Evolutionary conservation across 164 flowering plant genomes (phyloP), one percentile per base, ranked within the genome.

Genomic region (Warburgia ugandensis): DNA sequence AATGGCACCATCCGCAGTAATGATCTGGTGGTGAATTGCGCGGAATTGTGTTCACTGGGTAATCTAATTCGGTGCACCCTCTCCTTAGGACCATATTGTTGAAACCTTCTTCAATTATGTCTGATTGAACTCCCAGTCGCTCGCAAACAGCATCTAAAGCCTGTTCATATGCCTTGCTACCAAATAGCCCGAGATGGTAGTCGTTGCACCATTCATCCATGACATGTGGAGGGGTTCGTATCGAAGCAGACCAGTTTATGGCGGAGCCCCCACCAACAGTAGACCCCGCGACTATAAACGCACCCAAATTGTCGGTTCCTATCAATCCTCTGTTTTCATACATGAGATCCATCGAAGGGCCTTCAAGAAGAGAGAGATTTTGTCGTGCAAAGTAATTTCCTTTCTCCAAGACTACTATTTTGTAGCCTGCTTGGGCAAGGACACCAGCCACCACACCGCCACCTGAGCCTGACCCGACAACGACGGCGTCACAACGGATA

Each of bases 251-350:
- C 97, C 97, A 89, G 54, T 89, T 89, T 23, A 89, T 57, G 13
- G 94, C 59, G 2, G 94, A 79, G 28, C 94, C 96, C 12, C 96
- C 94, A 6, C 96, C 96, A 0, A 89, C 95, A 0, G 94, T 79
- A 0, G 97, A 81, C 5, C 92, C 97, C 0, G 97, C 85, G 2
- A 89, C 81, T 1, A 85, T 12, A 0, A 70, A 14, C 1, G 68
- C 70, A 1, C 72, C 61, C 46, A 68, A 50, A 25, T 85, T 78
- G 0, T 68, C 65, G 0, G 83, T 83, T 2, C 77, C 66, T 0
- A 77, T 2, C 30, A 79, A 6, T 2, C 89, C 91, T 10, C 72
- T 60, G n/a, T n/a, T n/a, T 5, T 68, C 61, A 69, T 84, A 88
- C 88, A 88, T 80, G 47, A 77, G 63, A 27, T 79, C 80, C 75